Conservation (phyloP, 2,329 filamentous ascomycete genomes). For the Delphinella strobiligena region DNA sequence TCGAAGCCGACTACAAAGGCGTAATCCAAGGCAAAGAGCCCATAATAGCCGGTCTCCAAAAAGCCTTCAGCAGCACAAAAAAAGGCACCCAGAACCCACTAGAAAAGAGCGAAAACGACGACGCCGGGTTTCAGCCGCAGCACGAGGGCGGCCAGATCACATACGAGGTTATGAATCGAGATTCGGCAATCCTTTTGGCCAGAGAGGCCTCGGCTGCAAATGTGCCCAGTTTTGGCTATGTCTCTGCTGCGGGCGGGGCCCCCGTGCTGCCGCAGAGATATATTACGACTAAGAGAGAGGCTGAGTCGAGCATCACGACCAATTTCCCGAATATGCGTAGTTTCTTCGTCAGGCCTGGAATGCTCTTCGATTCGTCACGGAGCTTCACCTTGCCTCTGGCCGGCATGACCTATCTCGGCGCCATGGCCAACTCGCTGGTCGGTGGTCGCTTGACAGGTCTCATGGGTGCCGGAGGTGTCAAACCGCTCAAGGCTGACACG, state of each 20-base stretch:
- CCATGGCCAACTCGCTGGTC: conserved; percentile 63
- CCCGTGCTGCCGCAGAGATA: conserved; percentile 77
- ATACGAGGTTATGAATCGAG: conserved; percentile 95
- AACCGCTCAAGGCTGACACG: conserved; percentile 75
- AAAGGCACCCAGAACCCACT: conserved; percentile 54
- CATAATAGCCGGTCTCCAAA: conserved; percentile 62
- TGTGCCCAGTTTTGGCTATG: conserved; percentile 65
- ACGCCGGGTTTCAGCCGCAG: conserved; percentile 47
- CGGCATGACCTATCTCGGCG: conserved; percentile 59
- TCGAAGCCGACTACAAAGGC: conserved; percentile 97
- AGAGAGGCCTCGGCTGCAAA: conserved; percentile 56
- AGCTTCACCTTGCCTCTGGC: conserved; percentile 78
- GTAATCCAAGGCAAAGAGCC: conserved; percentile 75
- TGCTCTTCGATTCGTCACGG: conserved; percentile 78
- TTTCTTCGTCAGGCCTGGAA: conserved; percentile 73
- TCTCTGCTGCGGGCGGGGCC: conserved; percentile 77
- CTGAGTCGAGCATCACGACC: conserved; percentile 45
- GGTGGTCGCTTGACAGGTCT: conserved; percentile 64
- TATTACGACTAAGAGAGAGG: conserved; percentile 82
- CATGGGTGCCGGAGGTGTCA: conserved; percentile 71
- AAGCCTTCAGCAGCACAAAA: conserved; percentile 61
- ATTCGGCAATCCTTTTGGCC: conserved; percentile 71
- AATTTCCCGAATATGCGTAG: conserved; percentile 46
- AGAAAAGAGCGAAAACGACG: conserved; percentile 44
- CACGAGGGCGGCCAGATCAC: conserved; percentile 68